Base-by-base conservation (phyloP, 352 stramenopile genomes). In the Saprolegnia diclina region DNA sequence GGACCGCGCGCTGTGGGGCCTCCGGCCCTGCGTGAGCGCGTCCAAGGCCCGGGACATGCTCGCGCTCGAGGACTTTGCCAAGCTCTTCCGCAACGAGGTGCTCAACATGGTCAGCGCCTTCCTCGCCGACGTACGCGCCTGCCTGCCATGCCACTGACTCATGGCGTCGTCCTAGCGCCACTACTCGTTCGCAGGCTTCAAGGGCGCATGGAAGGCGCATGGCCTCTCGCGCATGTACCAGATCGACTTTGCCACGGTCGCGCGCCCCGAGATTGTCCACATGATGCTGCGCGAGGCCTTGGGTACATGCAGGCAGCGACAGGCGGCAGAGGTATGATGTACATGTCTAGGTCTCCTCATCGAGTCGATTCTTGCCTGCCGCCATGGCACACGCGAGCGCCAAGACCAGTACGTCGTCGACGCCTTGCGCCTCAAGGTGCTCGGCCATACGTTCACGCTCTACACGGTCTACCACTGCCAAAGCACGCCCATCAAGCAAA, bases 201-300 rank as follows among this genome's bases (percentile, higher is more conserved):
- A 69, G 29, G 21, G 37, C 0, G 16, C 54, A 21, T 69, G 63
- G 63, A 52, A 24, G 16, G 21, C 46, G 2, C 63, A 69, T 14
- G 11, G 46, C 14, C 29, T 69, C 35, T 69, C 63, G 13, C 5
- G 16, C 4, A 14, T 61, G 5, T 69, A 69, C 32, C 63, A 69
- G 18, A 69, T 69, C 42, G 63, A 69, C 19, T 69, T 69, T 69
- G 63, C 29, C 11, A 62, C 21, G 26, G 32, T 69, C 35, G 44
- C 63, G 16, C 63, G 63, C 46, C 63, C 42, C 19, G 63, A 69
- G 32, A 62, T 62, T n/a, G 19, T 61, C n/a, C 54, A 69, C 21
- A 24, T 69, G 21, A 69, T 69, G 63, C 53, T 63, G 16, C 63
- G 53, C 13, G 63, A 26, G 21, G 53, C n/a, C 29, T 22, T 69